phyloP scores from a whole-genome alignment of 106 monocot genomes.

The Alisma plantagoaquatica region DNA sequence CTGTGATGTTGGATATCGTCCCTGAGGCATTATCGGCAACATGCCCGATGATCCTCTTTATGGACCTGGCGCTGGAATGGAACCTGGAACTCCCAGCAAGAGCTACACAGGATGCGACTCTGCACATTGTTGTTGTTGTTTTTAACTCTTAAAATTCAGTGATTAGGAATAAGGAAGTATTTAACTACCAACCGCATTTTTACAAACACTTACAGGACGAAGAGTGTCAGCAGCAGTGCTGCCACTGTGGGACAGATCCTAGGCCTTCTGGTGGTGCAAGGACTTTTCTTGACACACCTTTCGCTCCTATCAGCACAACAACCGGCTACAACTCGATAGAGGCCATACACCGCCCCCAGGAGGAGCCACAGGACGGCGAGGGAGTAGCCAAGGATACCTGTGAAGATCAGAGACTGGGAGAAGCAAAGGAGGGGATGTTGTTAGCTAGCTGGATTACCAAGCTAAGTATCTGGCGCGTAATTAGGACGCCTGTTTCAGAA shows the following conservation, averaged over 20 bases:
- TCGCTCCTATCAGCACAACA: conserved; percentile 8
- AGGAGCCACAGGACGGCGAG: conserved; percentile 60
- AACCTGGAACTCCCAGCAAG: conserved; percentile 47
- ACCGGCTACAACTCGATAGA: conserved; percentile 22
- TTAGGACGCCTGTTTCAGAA: too few relatives aligned
- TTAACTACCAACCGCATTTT: too few relatives aligned
- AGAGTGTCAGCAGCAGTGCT: conserved; percentile 27
- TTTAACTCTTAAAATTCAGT: neutral
- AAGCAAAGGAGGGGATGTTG: conserved; percentile 1
- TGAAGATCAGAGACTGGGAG: conserved; percentile 82
- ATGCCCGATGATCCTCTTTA: conserved; percentile 42
- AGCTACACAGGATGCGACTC: conserved; percentile 59
- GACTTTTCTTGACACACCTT: conserved; percentile 15
- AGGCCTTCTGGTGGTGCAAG: conserved; percentile 14
- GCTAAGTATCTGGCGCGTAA: neutral
- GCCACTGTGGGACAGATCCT: conserved; percentile 26
- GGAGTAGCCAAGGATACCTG: conserved; percentile 73
- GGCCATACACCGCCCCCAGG: conserved; percentile 26
- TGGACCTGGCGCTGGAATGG: conserved; percentile 41
- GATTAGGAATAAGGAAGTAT: too few relatives aligned
- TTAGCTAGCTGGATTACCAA: neutral
- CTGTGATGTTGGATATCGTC: conserved; percentile 64
- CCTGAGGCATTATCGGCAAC: conserved; percentile 50
- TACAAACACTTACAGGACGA: conserved; percentile 64
- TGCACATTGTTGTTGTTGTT: conserved; percentile 12